Evolutionary conservation across 2,329 filamentous ascomycete species (phyloP).

Genomic region (Periconia sp.): DNA sequence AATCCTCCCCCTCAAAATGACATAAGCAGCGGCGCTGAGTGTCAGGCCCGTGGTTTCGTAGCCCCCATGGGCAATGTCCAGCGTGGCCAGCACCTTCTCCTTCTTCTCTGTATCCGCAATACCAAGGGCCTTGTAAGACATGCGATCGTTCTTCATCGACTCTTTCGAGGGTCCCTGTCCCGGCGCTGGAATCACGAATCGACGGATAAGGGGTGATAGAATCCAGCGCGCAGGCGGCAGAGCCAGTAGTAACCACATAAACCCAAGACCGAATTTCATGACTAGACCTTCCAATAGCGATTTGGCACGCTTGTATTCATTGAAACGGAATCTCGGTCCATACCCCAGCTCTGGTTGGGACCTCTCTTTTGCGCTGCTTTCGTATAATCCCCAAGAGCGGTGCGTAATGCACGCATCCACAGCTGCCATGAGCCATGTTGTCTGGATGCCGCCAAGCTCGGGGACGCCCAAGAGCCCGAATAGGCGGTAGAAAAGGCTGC

Average conservation of each 20-base stretch:
- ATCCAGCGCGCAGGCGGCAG: slow-evolving; percentile 56
- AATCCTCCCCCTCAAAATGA: slow-evolving; percentile 62
- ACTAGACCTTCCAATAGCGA: slow-evolving; percentile 51
- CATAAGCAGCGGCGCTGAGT: slow-evolving; percentile 64
- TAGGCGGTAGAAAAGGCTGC: slow-evolving; percentile 43
- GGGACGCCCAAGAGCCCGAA: slow-evolving; percentile 57
- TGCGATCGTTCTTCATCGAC: slow-evolving; percentile 58
- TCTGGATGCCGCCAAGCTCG: slow-evolving; percentile 63
- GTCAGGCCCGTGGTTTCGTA: slow-evolving; percentile 70
- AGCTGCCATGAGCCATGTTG: slow-evolving; percentile 54
- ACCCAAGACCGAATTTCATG: slow-evolving; percentile 52
- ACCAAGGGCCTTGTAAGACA: slow-evolving; percentile 67
- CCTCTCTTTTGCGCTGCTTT: slow-evolving; percentile 23
- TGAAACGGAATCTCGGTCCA: slow-evolving; percentile 60
- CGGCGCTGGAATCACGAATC: slow-evolving; percentile 30
- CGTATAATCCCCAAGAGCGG: slow-evolving; percentile 60
- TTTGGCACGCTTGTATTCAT: slow-evolving; percentile 57
- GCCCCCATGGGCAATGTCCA: slow-evolving; percentile 61
- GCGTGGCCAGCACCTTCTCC: slow-evolving; percentile 58
- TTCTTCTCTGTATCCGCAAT: slow-evolving; percentile 52
- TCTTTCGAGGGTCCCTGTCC: slow-evolving; percentile 48
- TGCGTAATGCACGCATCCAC: slow-evolving; percentile 61
- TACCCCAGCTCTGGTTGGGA: slow-evolving; percentile 52
- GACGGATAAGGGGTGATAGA: slow-evolving; percentile 30
- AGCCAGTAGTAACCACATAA: slow-evolving; percentile 49